Base-by-base conservation (phyloP, 768 basidiomycete genomes). In the Boletales sp. region DNA sequence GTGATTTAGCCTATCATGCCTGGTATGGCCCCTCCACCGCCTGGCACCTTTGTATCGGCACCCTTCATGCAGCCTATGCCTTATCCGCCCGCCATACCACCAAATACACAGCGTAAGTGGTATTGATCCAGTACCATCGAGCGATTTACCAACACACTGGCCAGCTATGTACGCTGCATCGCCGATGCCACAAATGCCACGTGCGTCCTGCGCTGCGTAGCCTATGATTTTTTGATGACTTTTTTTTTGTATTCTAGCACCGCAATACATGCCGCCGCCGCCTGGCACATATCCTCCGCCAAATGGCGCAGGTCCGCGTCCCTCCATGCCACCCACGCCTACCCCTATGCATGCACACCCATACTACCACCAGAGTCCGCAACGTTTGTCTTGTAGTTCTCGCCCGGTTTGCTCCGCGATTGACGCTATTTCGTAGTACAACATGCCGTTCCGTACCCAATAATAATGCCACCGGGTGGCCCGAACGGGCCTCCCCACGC, bases 291-390 rank as follows among this genome's bases (percentile, higher is more conserved):
- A 88, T 58, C 87, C 86, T 4, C 86, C 84, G 43, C 87, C 90
- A 19, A 90, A 87, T 58, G 86, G 86, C 40, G 81, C 80, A 30
- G 87, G 80, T 35, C 88, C 84, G 15, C 81, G 90, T 53, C 90
- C 87, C 21, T 90, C 90, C 14, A 90, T 92, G 86, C 90, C 90
- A n/a, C 88, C 90, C 9, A 91, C 90, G 9, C 90, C 91, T 3
- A 89, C 92, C 55, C 90, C 88, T 13, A 77, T 86, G 37, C 90
- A 91, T 63, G 86, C 91, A 24, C 89, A 91, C 59, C 80, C 86
- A 67, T 91, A 90, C 68, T 92, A 92, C 64, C 87, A 90, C 62
- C 90, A 90, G 63, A 91, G 89, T 65, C 90, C 90, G 50, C 90
- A 93, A 72, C 70, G 90, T 93, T 76, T 40, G 78, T 64, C 30